These are phyloP conservation scores for Ceriops zippeliana DNA, from an alignment of 345 rosid genomes.

Conservation along the genomic window DNA sequence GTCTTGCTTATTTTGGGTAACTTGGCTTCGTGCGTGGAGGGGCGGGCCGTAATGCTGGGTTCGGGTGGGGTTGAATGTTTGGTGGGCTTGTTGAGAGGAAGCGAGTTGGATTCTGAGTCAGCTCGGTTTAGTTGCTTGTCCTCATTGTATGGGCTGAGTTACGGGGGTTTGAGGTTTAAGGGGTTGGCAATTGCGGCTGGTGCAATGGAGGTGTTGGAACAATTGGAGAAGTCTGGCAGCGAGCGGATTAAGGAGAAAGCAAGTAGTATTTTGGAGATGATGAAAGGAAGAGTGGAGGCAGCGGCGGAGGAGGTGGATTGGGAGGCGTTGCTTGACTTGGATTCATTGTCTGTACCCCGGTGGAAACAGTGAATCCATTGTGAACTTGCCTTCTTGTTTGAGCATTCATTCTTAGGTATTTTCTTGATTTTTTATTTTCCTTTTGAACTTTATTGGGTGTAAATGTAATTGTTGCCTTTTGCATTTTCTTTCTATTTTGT, in stretches of 20 bases:
- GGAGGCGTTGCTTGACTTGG: constrained; percentile 72
- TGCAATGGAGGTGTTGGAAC: constrained; percentile 48
- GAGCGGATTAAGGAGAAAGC: constrained; percentile 50
- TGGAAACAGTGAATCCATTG: constrained; percentile 24
- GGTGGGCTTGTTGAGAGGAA: constrained; percentile 41
- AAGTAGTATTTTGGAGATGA: constrained; percentile 43
- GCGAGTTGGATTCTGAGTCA: constrained; percentile 39
- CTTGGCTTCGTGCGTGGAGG: constrained; percentile 49
- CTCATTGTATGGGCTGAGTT: constrained; percentile 56
- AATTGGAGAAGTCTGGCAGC: constrained; percentile 45
- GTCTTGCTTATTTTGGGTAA: constrained; percentile 54
- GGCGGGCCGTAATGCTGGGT: constrained; percentile 63
- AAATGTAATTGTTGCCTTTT: background rate
- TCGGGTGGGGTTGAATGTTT: constrained; percentile 72
- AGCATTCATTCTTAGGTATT: background rate
- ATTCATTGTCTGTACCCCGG: constrained; percentile 17
- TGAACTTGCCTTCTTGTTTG: constrained; percentile 50
- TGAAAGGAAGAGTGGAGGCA: constrained; percentile 34
- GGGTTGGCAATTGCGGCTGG: constrained; percentile 70
- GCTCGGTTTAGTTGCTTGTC: constrained; percentile 57
- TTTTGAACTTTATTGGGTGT: background rate
- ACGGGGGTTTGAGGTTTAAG: constrained; percentile 59
- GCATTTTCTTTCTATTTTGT: background rate
- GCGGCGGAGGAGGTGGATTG: constrained; percentile 55
- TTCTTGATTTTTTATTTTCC: background rate